Base-by-base conservation (phyloP, 805 yeast genomes). In the Candida wancherniae region DNA sequence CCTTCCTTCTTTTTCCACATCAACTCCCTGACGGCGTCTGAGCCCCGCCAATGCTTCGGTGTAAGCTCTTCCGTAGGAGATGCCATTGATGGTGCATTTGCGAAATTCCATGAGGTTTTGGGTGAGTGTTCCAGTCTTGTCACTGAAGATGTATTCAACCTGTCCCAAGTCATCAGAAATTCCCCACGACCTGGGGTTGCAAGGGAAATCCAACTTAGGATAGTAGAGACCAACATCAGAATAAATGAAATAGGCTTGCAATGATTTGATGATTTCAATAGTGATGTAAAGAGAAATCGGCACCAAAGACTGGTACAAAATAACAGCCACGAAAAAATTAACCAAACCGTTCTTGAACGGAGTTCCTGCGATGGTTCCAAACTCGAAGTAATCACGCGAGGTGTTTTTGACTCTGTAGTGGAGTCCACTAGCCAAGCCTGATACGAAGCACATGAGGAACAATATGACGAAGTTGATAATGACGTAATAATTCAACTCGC, bases 101-200 rank as follows among this genome's bases (percentile, higher is more conserved):
- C 77, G 75, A 60, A 82, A 84, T 50, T 81, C 86, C 94, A 83
- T 83, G 15, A 80, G 75, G 48, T 83, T 83, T 55, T 83, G 90
- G 5, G 94, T 83, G 47, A 83, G 63, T 0, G 94, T 83, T 21
- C 94, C 94, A 0, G 94, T 83, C 55, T 83, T 83, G 61, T 83
- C 94, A 52, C 86, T 77, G 55, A 83, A 83, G 24, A 83, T 71
- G 51, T 80, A 83, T 54, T 83, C 92, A 37, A 83, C 78, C 53
- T 83, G 94, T 12, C 94, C 94, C 41, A 83, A 66, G 54, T 83
- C 94, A 57, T 83, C 94, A 5, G 87, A 79, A 26, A 83, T 79
- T 40, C 77, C 77, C 94, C 94, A 83, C 1, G 88, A 73, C 46
- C 82, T 81, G 3, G 94, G 90, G 1, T 77, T 70, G 53, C 90